phyloP scores from a whole-genome alignment of 345 rosid species.

The Corchorus olitorius region DNA sequence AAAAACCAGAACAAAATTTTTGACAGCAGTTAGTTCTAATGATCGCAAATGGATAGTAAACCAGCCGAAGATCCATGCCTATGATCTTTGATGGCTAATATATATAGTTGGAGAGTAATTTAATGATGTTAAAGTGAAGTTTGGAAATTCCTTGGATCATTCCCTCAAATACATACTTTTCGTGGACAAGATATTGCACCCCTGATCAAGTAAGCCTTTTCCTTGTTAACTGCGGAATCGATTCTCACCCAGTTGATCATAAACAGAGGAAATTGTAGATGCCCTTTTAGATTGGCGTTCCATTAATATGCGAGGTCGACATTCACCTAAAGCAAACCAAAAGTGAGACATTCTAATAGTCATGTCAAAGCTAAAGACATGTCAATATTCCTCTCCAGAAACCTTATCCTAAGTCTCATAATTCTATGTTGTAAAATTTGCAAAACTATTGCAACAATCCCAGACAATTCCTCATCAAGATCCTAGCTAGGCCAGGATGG shows the following conservation, averaged over 20 bases:
- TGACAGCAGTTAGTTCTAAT: too few species aligned
- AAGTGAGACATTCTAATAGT: slow-evolving; percentile 18
- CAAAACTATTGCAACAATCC: neutral
- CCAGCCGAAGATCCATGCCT: too few species aligned
- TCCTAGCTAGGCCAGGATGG: neutral
- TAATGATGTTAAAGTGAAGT: too few species aligned
- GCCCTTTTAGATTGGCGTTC: neutral
- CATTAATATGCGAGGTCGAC: slow-evolving; percentile 7
- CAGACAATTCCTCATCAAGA: neutral
- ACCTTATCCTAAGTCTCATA: neutral
- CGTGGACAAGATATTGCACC: neutral
- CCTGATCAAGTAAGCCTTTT: neutral
- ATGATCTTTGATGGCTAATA: too few species aligned
- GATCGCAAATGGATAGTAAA: too few species aligned
- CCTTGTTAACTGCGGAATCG: neutral
- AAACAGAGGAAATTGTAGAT: neutral
- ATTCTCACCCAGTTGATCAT: neutral
- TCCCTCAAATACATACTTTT: too few species aligned
- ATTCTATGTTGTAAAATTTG: neutral
- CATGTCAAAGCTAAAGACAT: slow-evolving; percentile 14
- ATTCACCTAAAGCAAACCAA: slow-evolving; percentile 19
- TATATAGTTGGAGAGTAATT: too few species aligned
- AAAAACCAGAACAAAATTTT: too few species aligned
- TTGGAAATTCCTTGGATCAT: too few species aligned
- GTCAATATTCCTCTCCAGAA: neutral